These are phyloP conservation scores for Fusarium verrucosum DNA, from an alignment of 2,329 filamentous ascomycete genomes.

Conservation along the genomic window DNA sequence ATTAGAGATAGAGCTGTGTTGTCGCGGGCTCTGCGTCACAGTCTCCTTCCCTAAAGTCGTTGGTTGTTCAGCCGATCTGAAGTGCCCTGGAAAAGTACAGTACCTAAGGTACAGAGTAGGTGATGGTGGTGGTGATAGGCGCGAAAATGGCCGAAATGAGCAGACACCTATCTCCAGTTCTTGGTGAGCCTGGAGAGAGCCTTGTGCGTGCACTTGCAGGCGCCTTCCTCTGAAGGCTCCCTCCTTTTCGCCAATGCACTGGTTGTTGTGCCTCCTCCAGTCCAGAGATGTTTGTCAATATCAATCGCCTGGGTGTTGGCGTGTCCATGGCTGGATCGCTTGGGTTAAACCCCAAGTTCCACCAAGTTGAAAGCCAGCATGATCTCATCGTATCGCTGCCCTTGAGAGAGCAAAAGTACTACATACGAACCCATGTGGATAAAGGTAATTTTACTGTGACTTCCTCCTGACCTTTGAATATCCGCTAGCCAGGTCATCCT, in stretches of 20 bases:
- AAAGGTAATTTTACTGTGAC: constrained; percentile 46
- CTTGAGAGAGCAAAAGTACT: constrained; percentile 43
- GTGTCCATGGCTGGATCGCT: constrained; percentile 21
- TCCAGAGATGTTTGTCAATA: constrained; percentile 23
- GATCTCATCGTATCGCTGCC: constrained; percentile 23
- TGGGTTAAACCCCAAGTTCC: constrained; percentile 41
- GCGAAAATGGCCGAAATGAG: constrained; percentile 18
- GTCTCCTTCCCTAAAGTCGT: constrained; percentile 1
- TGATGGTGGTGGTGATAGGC: constrained; percentile 18
- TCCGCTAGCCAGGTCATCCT: not conserved
- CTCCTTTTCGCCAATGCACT: constrained; percentile 8
- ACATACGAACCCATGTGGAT: constrained; percentile 52
- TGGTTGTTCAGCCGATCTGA: constrained; percentile 3
- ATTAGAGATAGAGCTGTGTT: not conserved
- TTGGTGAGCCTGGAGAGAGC: constrained; percentile 15
- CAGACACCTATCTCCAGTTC: constrained; percentile 4
- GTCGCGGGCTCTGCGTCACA: not conserved
- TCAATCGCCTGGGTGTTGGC: constrained; percentile 30
- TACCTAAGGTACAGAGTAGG: too few relatives aligned
- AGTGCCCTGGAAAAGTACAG: constrained; percentile 1
- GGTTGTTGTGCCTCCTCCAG: constrained; percentile 13
- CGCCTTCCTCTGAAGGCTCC: constrained; percentile 19
- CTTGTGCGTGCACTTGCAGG: constrained; percentile 43
- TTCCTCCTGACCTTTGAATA: constrained; percentile 20
- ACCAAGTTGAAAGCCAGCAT: constrained; percentile 29